Percentiles rank a stretch among this genome's conserved stretches.
Evolutionary conservation across 1,139 yeast species (phyloP).

Genomic region (Hanseniaspora sp.): DNA sequence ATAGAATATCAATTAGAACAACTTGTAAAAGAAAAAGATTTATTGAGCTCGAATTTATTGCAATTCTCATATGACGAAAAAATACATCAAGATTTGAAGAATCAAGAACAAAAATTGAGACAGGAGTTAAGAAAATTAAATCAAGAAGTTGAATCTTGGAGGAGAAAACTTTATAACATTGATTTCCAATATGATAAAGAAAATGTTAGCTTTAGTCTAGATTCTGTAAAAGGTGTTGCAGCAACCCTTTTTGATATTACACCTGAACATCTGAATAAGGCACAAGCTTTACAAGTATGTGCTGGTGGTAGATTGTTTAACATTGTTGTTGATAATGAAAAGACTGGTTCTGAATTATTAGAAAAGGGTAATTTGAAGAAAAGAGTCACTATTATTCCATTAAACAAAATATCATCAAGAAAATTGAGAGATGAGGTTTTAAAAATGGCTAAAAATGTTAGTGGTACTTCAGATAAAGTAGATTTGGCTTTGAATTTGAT

Average conservation of each 20-base stretch:
- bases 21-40: conserved; percentile 34
- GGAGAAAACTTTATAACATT: conserved; percentile 57
- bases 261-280: conserved; percentile 47
- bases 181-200: conserved; percentile 70
- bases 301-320: conserved; percentile 89
- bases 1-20: conserved; percentile 37
- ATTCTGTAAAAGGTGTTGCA: conserved; percentile 72
- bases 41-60: conserved; percentile 38
- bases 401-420: conserved; percentile 67
- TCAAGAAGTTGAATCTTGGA: conserved; percentile 45
- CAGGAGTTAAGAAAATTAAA: conserved; percentile 35
- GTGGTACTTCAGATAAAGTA: conserved; percentile 60
- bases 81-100: conserved; percentile 38
- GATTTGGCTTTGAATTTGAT: conserved; percentile 76
- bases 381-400: conserved; percentile 84
- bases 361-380: conserved; percentile 68
- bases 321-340: conserved; percentile 82
- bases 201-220: conserved; percentile 43
- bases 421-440: conserved; percentile 37
- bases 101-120: conserved; percentile 34
- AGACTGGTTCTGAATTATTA: conserved; percentile 67
- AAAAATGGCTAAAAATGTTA: conserved; percentile 46
- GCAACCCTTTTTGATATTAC: conserved; percentile 69
- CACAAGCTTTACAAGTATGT: conserved; percentile 81
- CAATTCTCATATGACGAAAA: conserved; percentile 53